Percentiles rank a stretch among this genome's conserved stretches.
These are phyloP conservation scores for Omphalotus guepiniiformis DNA, from an alignment of 768 basidiomycete species.

Conservation along the genomic window DNA sequence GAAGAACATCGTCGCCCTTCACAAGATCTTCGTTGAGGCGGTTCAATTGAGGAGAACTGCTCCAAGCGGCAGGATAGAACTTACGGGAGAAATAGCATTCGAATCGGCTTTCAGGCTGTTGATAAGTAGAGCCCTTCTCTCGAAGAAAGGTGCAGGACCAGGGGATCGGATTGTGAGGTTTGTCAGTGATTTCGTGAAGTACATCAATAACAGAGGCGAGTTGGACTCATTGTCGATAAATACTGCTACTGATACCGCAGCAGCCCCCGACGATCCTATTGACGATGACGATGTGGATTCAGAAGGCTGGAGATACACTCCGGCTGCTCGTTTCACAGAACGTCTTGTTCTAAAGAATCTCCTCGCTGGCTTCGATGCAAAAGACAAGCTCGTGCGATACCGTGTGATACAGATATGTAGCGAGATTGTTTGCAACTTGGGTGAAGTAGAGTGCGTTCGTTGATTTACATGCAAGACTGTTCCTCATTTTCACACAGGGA, in stretches of 20 bases:
- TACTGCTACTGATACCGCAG: not conserved
- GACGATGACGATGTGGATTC: slow-evolving; percentile 37
- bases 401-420: slow-evolving; percentile 74
- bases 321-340: slow-evolving; percentile 63
- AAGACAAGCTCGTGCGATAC: slow-evolving; percentile 84
- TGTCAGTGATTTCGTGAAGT: slow-evolving; percentile 70
- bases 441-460: slow-evolving; percentile 76
- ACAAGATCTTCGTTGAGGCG: slow-evolving; percentile 73
- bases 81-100: slow-evolving; percentile 77
- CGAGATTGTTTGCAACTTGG: slow-evolving; percentile 75
- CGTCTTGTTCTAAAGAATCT: slow-evolving; percentile 64
- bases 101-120: slow-evolving; percentile 58
- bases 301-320: slow-evolving; percentile 55
- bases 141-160: slow-evolving; percentile 76
- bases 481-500: slow-evolving; percentile 45
- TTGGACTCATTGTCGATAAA: not conserved
- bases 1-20: slow-evolving; percentile 81
- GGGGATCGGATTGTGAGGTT: slow-evolving; percentile 84
- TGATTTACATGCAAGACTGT: not conserved
- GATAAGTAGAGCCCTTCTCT: slow-evolving; percentile 54
- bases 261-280: slow-evolving; percentile 37
- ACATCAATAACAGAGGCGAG: slow-evolving; percentile 74
- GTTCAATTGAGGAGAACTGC: slow-evolving; percentile 46
- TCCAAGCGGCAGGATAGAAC: slow-evolving; percentile 45
- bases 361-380: slow-evolving; percentile 73